phyloP scores from a whole-genome alignment of 2,329 filamentous ascomycete species.

The Aureobasidium sp. region DNA sequence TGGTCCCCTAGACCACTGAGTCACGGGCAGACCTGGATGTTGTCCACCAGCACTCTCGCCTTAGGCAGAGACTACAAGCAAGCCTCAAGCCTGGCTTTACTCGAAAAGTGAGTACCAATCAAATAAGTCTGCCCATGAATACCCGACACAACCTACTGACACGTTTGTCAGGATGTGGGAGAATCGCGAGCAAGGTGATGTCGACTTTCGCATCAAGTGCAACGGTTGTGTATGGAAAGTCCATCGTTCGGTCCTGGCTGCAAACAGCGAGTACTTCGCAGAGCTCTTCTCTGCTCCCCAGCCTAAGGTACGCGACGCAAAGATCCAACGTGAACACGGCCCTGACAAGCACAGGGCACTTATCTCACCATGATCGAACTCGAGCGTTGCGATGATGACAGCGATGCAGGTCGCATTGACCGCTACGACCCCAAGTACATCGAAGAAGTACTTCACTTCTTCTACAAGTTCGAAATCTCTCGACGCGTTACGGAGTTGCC shows the following conservation, averaged over 20 bases:
- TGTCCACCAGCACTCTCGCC: not conserved
- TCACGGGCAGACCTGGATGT: not conserved
- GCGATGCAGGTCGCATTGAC: not conserved
- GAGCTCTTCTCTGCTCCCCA: not conserved
- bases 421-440: not conserved
- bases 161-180: slow-evolving; percentile 1
- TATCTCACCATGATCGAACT: slow-evolving; percentile 8
- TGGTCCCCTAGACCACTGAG: not conserved
- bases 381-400: not conserved
- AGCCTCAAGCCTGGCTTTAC: not conserved
- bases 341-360: not conserved
- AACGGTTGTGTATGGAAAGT: not conserved
- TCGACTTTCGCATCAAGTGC: not conserved
- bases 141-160: not conserved
- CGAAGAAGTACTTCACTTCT: slow-evolving; percentile 6
- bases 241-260: not conserved
- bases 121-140: not conserved
- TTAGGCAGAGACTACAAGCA: not conserved
- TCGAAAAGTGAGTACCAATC: not conserved
- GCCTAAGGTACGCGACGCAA: not conserved
- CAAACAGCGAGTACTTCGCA: slow-evolving; percentile 5
- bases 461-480: slow-evolving; percentile 2
- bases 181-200: not conserved
- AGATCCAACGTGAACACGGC: not conserved
- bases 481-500: not conserved